These are phyloP conservation scores for Sistotremastrum suecicum DNA, from an alignment of 768 basidiomycete genomes.

Conservation along the genomic window DNA sequence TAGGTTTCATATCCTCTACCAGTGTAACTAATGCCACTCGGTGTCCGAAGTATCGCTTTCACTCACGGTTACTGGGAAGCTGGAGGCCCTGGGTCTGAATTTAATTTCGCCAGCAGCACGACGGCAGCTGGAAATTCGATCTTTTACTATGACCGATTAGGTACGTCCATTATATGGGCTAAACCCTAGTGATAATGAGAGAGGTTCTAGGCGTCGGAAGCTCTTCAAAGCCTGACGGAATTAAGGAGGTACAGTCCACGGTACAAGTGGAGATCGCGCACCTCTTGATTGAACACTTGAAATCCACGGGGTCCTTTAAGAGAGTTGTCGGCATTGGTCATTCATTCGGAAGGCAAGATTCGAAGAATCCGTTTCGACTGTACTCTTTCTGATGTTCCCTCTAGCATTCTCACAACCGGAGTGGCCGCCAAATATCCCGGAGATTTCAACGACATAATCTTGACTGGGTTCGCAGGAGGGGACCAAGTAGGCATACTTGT, in stretches of 20 bases:
- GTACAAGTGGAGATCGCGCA: slow-evolving; percentile 11
- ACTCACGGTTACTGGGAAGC: too few species aligned
- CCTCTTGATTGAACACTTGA: slow-evolving; percentile 8
- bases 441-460: slow-evolving; percentile 10
- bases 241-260: slow-evolving; percentile 11
- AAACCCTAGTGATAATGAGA: too few species aligned
- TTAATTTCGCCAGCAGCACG: too few species aligned
- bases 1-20: too few species aligned
- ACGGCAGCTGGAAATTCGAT: too few species aligned
- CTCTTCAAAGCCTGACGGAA: slow-evolving; percentile 14
- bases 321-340: slow-evolving; percentile 14
- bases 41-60: too few species aligned
- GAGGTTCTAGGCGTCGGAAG: slow-evolving; percentile 9
- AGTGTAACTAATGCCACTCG: too few species aligned
- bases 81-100: too few species aligned
- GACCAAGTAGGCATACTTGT: slow-evolving; percentile 3
- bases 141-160: too few species aligned
- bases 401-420: slow-evolving; percentile 9
- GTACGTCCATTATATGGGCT: too few species aligned
- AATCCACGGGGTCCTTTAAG: neutral
- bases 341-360: slow-evolving; percentile 11
- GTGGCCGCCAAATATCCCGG: slow-evolving; percentile 9
- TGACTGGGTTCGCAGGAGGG: slow-evolving; percentile 10
- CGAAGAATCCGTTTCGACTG: neutral
- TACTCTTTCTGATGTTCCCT: neutral